phyloP scores from a whole-genome alignment of 2,329 filamentous ascomycete genomes.

The Colletotrichum sp. region DNA sequence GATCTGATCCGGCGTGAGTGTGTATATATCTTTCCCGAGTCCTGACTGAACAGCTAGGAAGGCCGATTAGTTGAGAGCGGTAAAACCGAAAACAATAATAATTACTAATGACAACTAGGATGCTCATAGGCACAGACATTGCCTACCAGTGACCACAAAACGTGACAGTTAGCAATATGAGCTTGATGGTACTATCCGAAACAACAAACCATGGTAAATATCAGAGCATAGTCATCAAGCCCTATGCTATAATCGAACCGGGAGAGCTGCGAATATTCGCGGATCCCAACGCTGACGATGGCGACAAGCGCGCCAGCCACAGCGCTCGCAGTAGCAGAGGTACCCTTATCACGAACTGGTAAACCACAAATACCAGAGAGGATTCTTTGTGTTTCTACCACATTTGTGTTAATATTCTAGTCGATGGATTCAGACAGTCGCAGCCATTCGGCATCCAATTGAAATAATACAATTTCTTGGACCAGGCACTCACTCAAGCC shows the following conservation, averaged over 20 bases:
- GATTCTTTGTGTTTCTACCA: neutral
- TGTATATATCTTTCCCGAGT: constrained; percentile 52
- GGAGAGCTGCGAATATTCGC: neutral
- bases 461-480: neutral
- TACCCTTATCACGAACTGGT: neutral
- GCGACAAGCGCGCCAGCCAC: neutral
- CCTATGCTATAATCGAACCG: neutral
- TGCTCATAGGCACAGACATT: constrained; percentile 8
- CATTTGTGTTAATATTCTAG: neutral
- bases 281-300: neutral
- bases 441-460: neutral
- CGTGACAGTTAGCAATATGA: neutral
- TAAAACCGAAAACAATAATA: neutral
- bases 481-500: neutral
- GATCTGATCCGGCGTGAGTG: constrained; percentile 41
- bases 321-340: constrained; percentile 1
- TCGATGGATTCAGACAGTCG: rapidly evolving
- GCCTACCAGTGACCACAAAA: neutral
- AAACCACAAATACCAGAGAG: neutral
- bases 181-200: neutral
- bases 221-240: constrained; percentile 1
- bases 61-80: neutral
- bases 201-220: constrained; percentile 1
- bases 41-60: constrained; percentile 31
- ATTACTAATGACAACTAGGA: neutral